These are phyloP conservation scores for Litchi chinensis DNA, from an alignment of 345 rosid species.

Conservation along the genomic window DNA sequence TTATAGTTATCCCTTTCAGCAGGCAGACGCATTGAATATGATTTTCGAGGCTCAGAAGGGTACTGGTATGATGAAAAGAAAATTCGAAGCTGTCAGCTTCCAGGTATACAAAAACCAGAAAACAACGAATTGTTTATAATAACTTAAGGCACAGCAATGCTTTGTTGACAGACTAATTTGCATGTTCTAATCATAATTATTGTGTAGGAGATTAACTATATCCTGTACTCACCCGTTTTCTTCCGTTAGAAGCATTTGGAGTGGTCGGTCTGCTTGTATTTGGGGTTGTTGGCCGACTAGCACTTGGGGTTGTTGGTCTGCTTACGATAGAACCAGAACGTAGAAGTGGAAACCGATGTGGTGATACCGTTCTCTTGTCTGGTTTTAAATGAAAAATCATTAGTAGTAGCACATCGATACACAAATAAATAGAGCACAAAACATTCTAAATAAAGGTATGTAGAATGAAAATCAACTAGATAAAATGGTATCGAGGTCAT, in stretches of 20 bases:
- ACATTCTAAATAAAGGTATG: not conserved
- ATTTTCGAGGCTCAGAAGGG: conserved; percentile 85
- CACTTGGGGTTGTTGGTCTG: conserved; percentile 67
- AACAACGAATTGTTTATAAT: not conserved
- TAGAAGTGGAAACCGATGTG: conserved; percentile 77
- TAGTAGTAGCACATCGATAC: not conserved
- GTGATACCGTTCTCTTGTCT: conserved; percentile 81
- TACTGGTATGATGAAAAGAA: conserved; percentile 46
- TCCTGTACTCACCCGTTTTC: conserved; percentile 49
- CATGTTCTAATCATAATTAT: not conserved
- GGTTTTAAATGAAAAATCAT: conserved; percentile 19
- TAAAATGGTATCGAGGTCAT: not conserved
- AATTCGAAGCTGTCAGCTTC: not conserved
- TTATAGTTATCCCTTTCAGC: conserved; percentile 57
- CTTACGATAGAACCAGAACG: conserved; percentile 75
- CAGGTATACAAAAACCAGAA: not conserved
- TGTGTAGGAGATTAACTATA: not conserved
- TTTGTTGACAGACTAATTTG: conserved; percentile 12
- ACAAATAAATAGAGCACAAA: not conserved
- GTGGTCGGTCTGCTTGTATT: conserved; percentile 48
- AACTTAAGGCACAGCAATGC: not conserved
- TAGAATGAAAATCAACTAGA: not conserved
- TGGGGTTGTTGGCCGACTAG: conserved; percentile 59
- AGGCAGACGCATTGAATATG: conserved; percentile 66
- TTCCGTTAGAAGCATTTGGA: conserved; percentile 55